Base-by-base conservation (phyloP, 2,329 filamentous ascomycete genomes). In the Aspergillus fischeri region DNA sequence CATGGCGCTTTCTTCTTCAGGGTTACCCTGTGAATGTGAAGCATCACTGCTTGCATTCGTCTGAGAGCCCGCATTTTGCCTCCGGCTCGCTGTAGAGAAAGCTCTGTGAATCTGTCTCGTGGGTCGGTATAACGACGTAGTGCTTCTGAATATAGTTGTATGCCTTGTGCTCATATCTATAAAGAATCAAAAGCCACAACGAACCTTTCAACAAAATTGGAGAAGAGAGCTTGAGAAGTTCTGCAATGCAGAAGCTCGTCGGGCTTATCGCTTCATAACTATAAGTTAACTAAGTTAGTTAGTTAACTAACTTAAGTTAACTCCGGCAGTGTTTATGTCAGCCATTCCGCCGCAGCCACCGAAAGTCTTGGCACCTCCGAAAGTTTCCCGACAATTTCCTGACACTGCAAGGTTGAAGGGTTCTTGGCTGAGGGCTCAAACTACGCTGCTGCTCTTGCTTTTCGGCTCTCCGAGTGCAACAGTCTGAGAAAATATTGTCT, bases 1-100 rank as follows among this genome's bases (percentile, higher is more conserved):
- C 79, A 87, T 82, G 21, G 84, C 83, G 5, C 84, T 83, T 57
- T 80, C 71, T 54, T 78, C 72, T 48, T 76, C 61, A 6, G 65
- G 62, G 10, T 69, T 65, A 51, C 68, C 51, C 29, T 61, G 45
- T 3, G 55, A 42, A 8, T 57, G 45, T 3, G 59, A 51, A 6
- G 28, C 21, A 17, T 63, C 59, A 47, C 64, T 47, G 7, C 64
- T 52, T 14, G 62, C 41, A 3, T 63, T 57, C 10, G 52, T 27
- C 21, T 66, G 62, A 9, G 66, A 55, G 11, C 51, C 47, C 25
- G 58, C 58, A 60, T 63, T 63, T 57, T 70, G 67, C 59, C 64
- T 61, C 48, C 52, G 64, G 54, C 61, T 63, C 41, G 56, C 49
- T 10, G 65, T 61, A 44, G 67, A 68, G 56, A 70, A 65, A 48